phyloP scores from a whole-genome alignment of 208 protist species.

The Crithidia sp. region DNA sequence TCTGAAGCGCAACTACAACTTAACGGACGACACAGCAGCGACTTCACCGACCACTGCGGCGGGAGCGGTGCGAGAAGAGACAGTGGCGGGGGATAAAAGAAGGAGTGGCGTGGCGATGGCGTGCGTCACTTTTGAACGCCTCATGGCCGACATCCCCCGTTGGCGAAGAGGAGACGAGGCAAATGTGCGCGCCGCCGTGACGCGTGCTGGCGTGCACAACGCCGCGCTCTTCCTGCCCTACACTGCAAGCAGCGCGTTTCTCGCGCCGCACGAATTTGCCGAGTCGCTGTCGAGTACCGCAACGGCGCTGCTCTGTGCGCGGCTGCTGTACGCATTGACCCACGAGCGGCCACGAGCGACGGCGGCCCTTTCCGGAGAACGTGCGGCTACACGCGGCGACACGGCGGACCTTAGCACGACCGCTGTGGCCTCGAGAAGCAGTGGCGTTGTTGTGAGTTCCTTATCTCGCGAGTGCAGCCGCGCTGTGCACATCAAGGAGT shows the following conservation, averaged over 20 bases:
- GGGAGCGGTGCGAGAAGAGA: not conserved
- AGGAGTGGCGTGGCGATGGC: not conserved
- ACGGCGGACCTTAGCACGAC: too few species aligned
- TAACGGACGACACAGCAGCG: not conserved
- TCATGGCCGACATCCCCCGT: constrained; percentile 16
- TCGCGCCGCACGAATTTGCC: constrained; percentile 68
- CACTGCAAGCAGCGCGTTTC: constrained; percentile 41
- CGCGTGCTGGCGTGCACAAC: constrained; percentile 53
- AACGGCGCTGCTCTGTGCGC: constrained; percentile 38
- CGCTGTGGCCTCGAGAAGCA: too few species aligned
- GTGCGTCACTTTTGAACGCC: constrained; percentile 4
- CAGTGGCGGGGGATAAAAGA: too few species aligned
- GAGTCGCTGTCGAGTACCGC: constrained; percentile 54
- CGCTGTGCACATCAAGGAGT: constrained; percentile 61
- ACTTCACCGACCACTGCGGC: too few species aligned
- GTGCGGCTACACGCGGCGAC: too few species aligned
- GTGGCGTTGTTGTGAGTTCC: not conserved
- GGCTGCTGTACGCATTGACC: constrained; percentile 24
- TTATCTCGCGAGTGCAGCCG: constrained; percentile 31
- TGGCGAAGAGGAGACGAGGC: constrained; percentile 15
- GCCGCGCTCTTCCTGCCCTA: constrained; percentile 59
- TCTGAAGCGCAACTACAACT: constrained; percentile 29
- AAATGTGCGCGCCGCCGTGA: constrained; percentile 38
- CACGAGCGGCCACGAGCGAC: not conserved
- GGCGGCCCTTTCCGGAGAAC: too few species aligned